Evolutionary conservation across 495 filamentous ascomycete genomes (phyloP).

Genomic region (Podospora conica): DNA sequence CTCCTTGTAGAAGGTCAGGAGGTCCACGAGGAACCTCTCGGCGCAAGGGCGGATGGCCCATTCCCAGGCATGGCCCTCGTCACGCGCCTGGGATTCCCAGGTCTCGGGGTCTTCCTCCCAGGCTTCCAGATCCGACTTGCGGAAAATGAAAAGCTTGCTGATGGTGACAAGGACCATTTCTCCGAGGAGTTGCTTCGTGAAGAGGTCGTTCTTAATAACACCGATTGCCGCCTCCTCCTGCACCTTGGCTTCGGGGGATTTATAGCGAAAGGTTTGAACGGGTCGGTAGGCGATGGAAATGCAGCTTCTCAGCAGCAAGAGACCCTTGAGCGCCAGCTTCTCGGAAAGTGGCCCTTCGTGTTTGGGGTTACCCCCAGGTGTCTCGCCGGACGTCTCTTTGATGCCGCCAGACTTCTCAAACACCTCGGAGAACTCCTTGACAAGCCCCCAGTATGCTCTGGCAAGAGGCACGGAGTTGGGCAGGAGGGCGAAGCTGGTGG

Average conservation of each 20-base stretch:
- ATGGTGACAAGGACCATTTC: constrained; percentile 79
- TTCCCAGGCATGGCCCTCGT: constrained; percentile 72
- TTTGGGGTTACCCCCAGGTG: constrained; percentile 46
- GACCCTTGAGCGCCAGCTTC: constrained; percentile 69
- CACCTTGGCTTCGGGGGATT: constrained; percentile 60
- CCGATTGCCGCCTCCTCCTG: constrained; percentile 60
- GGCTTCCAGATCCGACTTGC: constrained; percentile 73
- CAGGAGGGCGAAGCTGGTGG: constrained; percentile 72
- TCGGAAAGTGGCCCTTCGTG: constrained; percentile 60
- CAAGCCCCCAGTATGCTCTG: constrained; percentile 75
- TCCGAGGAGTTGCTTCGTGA: constrained; percentile 66
- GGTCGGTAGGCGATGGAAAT: constrained; percentile 77
- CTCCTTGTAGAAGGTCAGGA: constrained; percentile 79
- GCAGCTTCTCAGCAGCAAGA: constrained; percentile 78
- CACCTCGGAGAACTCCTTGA: constrained; percentile 65
- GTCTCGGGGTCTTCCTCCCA: constrained; percentile 92
- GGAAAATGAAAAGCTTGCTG: constrained; percentile 81
- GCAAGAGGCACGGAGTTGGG: constrained; percentile 70
- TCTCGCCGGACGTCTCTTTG: constrained; percentile 38
- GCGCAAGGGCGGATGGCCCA: constrained; percentile 85
- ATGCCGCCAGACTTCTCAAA: constrained; percentile 50
- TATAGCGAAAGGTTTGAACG: constrained; percentile 72
- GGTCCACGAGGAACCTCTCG: constrained; percentile 88
- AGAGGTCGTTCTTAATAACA: constrained; percentile 60
- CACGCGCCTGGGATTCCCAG: constrained; percentile 83